Evolutionary conservation across 768 basidiomycete species (phyloP).

Genomic region (Agaricus sinodeliciosus): DNA sequence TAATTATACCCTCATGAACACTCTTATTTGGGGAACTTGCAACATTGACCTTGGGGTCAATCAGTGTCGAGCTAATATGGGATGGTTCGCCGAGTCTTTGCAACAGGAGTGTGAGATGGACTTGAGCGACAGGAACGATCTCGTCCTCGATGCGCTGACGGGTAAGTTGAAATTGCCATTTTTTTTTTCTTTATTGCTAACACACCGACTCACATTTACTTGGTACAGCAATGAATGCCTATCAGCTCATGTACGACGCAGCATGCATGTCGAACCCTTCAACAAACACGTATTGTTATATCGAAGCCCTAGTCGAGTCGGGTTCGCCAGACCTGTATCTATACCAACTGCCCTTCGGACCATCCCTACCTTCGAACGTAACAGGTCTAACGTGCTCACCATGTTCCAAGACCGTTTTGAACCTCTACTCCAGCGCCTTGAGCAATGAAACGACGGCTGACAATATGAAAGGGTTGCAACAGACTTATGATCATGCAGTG

Average conservation of each 20-base stretch:
- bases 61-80: conserved; percentile 65
- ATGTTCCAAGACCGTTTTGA: conserved; percentile 59
- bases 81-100: conserved; percentile 47
- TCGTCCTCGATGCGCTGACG: conserved; percentile 47
- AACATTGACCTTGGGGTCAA: conserved; percentile 43
- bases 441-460: conserved; percentile 18
- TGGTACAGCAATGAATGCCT: conserved; percentile 52
- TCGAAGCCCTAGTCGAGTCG: conserved; percentile 50
- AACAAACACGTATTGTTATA: conserved; percentile 66
- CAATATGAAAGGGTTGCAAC: conserved; percentile 29
- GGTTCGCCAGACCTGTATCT: conserved; percentile 68
- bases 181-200: neutral
- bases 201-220: conserved; percentile 1
- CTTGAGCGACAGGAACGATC: conserved; percentile 39
- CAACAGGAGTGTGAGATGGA: conserved; percentile 50
- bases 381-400: conserved; percentile 47
- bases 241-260: conserved; percentile 49
- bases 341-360: conserved; percentile 62
- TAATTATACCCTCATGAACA: conserved; percentile 57
- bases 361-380: conserved; percentile 40
- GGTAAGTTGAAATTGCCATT: conserved; percentile 33
- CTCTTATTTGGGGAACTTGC: conserved; percentile 75
- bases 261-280: conserved; percentile 55
- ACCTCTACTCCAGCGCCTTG: conserved; percentile 42
- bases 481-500: conserved; percentile 45